phyloP scores from a whole-genome alignment of 768 basidiomycete genomes.

The Russula emetica region DNA sequence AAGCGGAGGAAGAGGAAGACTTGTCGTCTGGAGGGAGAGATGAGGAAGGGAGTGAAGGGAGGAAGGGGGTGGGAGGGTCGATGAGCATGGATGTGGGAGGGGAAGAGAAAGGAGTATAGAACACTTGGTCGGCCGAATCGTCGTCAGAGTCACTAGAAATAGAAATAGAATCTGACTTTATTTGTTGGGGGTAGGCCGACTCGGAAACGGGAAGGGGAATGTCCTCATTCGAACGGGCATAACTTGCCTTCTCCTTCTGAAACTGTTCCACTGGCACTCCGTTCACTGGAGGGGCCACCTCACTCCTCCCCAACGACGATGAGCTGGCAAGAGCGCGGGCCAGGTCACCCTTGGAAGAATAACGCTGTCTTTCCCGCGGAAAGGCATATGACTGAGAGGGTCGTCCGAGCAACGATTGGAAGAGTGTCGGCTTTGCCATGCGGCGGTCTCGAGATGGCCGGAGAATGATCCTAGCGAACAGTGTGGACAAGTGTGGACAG shows the following conservation, averaged over 20 bases:
- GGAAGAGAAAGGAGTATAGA: constrained; percentile 28
- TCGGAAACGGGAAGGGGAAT: not conserved
- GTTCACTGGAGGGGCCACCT: not conserved
- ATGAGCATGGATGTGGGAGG: constrained; percentile 24
- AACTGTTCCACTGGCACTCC: not conserved
- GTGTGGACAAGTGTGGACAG: no score
- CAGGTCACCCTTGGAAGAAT: constrained; percentile 19
- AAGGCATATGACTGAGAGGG: constrained; percentile 23
- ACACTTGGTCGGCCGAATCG: constrained; percentile 6
- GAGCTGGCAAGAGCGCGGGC: not conserved
- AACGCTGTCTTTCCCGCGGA: constrained; percentile 16
- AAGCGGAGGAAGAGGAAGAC: constrained; percentile 20
- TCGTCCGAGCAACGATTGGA: constrained; percentile 22
- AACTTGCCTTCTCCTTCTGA: not conserved
- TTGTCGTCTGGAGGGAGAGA: constrained; percentile 11
- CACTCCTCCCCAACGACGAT: not conserved
- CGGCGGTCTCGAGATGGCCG: not conserved
- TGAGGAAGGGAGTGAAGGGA: constrained; percentile 7
- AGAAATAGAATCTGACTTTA: no score
- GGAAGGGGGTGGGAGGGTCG: constrained; percentile 6
- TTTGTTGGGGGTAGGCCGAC: no score
- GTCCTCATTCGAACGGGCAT: not conserved
- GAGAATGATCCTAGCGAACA: no score
- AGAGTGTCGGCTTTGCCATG: constrained; percentile 27
- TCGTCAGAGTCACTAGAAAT: constrained; percentile 16